Evolutionary conservation across 163 green algal species (phyloP).

Genomic region (Scenedesmus sp.): DNA sequence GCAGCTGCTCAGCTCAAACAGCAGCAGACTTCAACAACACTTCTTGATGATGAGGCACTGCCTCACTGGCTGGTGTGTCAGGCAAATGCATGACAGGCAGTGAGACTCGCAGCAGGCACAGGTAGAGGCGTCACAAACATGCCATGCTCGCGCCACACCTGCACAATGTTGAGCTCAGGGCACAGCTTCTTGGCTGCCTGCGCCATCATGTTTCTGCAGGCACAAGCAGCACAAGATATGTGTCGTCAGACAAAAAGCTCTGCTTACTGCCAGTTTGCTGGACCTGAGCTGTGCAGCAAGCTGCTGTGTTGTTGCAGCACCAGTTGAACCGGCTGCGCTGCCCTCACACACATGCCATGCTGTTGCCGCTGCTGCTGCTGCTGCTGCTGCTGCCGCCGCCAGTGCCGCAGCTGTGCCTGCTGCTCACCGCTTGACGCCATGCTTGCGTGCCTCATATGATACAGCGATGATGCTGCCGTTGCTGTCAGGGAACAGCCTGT

Average conservation of each 20-base stretch:
- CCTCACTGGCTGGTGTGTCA: too few species aligned
- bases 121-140: background rate
- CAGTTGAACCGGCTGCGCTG: background rate
- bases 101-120: too few species aligned
- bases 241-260: background rate
- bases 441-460: constrained; percentile 74
- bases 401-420: background rate
- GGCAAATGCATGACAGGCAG: too few species aligned
- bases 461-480: constrained; percentile 87
- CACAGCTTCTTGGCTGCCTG: constrained; percentile 78
- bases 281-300: background rate
- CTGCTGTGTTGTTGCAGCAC: background rate
- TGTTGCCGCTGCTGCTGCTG: background rate
- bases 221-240: background rate
- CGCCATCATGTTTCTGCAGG: constrained; percentile 78
- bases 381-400: background rate
- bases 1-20: background rate
- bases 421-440: constrained; percentile 78
- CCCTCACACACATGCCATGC: background rate
- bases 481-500: constrained; percentile 56
- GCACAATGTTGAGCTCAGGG: constrained; percentile 68
- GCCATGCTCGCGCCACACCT: background rate
- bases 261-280: background rate
- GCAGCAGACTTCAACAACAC: too few species aligned
- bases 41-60: too few species aligned